These are phyloP conservation scores for Phytophthora palmivora DNA, from an alignment of 352 stramenopile species.

Conservation along the genomic window DNA sequence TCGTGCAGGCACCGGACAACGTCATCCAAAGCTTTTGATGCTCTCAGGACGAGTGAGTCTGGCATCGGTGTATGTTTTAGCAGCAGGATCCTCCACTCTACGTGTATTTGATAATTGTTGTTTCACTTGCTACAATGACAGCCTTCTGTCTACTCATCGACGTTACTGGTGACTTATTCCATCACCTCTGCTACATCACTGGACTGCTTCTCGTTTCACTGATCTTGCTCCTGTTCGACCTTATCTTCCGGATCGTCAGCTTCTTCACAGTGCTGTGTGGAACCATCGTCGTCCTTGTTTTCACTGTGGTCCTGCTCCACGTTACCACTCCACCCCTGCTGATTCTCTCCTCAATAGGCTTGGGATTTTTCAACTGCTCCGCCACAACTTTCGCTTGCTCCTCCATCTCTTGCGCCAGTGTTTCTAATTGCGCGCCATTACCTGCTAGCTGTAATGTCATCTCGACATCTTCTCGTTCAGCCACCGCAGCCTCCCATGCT, in stretches of 20 bases:
- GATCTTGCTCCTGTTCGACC: no score
- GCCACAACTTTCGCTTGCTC: conserved; percentile 26
- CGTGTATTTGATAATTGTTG: conserved; percentile 10
- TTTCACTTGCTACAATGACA: conserved; percentile 3
- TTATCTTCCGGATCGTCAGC: no score
- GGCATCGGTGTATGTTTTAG: no score
- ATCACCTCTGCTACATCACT: no score
- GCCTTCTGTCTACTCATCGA: no score
- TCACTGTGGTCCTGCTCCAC: no score
- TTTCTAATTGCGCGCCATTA: conserved; percentile 49
- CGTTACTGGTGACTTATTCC: no score
- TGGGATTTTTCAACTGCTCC: conserved; percentile 25
- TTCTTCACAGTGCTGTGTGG: no score
- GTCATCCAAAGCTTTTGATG: conserved; percentile 91
- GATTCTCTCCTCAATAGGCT: no score
- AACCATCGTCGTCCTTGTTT: no score
- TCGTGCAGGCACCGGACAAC: conserved; percentile 95
- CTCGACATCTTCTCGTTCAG: conserved; percentile 72
- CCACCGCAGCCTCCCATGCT: conserved; percentile 46
- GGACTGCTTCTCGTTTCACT: no score
- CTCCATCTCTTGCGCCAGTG: conserved; percentile 36
- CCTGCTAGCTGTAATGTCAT: conserved; percentile 72
- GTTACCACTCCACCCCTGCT: no score
- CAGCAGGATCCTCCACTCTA: not conserved
- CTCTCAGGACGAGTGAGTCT: conserved; percentile 37